Percentiles rank a stretch among this genome's conserved stretches.
Conservation (phyloP, 352 stramenopile genomes). For the Pythium aristosporum region DNA sequence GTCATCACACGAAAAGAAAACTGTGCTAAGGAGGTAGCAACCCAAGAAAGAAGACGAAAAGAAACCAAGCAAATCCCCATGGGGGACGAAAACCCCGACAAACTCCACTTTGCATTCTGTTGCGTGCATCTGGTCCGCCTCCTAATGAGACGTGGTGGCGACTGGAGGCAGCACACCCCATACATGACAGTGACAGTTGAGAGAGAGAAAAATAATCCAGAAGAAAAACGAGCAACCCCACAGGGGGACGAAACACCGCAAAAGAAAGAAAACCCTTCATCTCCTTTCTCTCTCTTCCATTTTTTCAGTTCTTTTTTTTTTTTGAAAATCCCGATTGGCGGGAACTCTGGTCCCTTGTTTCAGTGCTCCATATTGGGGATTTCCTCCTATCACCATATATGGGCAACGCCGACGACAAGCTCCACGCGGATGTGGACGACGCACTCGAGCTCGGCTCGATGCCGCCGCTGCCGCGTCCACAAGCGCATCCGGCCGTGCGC, state of each 20-base stretch:
- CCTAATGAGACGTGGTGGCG: no score
- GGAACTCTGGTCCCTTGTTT: neutral
- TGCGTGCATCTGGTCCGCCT: neutral
- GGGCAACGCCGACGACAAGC: conserved; percentile 23
- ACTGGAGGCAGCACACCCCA: neutral
- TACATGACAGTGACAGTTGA: neutral
- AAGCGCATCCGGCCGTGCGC: conserved; percentile 28
- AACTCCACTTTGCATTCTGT: neutral
- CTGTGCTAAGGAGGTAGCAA: neutral
- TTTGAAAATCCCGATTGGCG: neutral
- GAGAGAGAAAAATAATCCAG: neutral
- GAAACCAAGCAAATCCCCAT: neutral
- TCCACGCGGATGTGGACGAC: conserved; percentile 16
- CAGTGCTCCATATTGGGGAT: neutral
- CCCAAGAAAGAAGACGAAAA: neutral
- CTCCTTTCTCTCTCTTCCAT: neutral
- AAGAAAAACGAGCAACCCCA: neutral
- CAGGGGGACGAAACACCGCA: neutral
- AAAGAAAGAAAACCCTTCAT: neutral
- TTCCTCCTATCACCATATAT: neutral
- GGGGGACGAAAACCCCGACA: neutral
- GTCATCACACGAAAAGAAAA: neutral
- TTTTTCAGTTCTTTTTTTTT: conserved; percentile 1
- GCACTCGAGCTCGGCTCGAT: conserved; percentile 42
- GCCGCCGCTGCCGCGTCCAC: conserved; percentile 44